Conservation (phyloP, 2,329 filamentous ascomycete species). For the Colletotrichum sp. region DNA sequence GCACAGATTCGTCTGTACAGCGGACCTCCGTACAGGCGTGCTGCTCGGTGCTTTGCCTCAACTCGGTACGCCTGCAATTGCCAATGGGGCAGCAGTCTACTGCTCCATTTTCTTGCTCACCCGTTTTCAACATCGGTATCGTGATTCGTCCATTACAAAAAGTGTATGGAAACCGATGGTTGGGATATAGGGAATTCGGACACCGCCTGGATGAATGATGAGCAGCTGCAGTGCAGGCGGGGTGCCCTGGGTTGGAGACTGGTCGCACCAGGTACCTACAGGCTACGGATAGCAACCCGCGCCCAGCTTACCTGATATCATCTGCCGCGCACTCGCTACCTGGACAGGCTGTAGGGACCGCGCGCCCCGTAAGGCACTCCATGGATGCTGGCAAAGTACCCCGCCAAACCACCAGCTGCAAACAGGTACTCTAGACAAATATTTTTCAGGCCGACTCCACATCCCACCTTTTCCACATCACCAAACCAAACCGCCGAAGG, state of each 20-base stretch:
- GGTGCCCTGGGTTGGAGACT: not conserved
- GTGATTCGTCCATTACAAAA: not conserved
- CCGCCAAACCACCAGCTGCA: constrained; percentile 10
- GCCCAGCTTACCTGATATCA: not conserved
- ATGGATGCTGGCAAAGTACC: not conserved
- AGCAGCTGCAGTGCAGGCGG: not conserved
- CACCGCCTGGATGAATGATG: not conserved
- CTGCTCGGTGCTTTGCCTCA: not conserved
- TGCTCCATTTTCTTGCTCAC: not conserved
- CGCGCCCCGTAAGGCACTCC: constrained; percentile 3
- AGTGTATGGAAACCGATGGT: not conserved
- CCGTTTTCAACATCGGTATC: not conserved
- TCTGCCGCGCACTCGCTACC: not conserved
- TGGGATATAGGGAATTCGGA: not conserved
- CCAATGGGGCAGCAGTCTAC: not conserved
- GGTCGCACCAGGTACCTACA: not conserved
- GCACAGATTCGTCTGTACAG: not conserved
- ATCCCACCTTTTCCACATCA: constrained; percentile 18
- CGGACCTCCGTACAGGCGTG: not conserved
- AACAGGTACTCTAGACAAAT: constrained; percentile 13
- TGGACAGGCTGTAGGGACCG: not conserved
- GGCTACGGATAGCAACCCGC: not conserved
- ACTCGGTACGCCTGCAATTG: not conserved
- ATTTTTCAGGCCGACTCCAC: constrained; percentile 20
- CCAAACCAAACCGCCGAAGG: constrained; percentile 16